Evolutionary conservation across 805 yeast genomes (phyloP).

Genomic region (Sungouiozyma intestinalis): DNA sequence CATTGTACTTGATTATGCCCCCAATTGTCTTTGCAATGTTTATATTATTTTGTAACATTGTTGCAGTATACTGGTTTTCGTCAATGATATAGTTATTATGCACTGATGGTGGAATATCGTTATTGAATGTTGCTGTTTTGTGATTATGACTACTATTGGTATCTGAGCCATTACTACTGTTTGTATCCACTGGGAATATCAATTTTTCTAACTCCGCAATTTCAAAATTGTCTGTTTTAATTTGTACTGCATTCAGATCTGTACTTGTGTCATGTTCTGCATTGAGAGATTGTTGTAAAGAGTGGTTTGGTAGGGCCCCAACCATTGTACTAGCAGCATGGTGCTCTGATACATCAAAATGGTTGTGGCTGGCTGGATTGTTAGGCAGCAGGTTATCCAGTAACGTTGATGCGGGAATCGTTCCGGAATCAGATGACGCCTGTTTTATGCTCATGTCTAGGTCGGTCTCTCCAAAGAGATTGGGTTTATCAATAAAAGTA

Average conservation of each 20-base stretch:
- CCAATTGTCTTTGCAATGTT: slow-evolving; percentile 26
- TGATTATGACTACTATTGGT: no score
- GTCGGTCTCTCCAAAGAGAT: slow-evolving; percentile 13
- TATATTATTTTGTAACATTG: slow-evolving; percentile 15
- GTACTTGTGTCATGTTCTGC: neutral
- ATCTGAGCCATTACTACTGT: neutral
- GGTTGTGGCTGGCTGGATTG: neutral
- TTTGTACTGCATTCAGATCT: neutral
- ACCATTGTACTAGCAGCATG: neutral
- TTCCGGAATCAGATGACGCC: neutral
- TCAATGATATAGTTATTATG: neutral
- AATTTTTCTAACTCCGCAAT: slow-evolving; percentile 1
- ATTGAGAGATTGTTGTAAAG: neutral
- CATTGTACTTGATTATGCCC: slow-evolving; percentile 21
- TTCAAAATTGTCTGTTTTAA: slow-evolving; percentile 1
- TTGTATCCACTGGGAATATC: neutral
- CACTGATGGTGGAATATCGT: neutral
- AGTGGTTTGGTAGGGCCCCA: neutral
- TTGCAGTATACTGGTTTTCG: neutral
- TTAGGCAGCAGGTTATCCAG: neutral
- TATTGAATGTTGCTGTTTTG: neutral
- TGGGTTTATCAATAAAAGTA: slow-evolving; percentile 24
- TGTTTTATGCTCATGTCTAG: slow-evolving; percentile 13
- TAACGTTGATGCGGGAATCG: neutral
- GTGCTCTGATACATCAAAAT: neutral